Evolutionary conservation across 208 protist genomes (phyloP).

Genomic region (Leishmania tropica): DNA sequence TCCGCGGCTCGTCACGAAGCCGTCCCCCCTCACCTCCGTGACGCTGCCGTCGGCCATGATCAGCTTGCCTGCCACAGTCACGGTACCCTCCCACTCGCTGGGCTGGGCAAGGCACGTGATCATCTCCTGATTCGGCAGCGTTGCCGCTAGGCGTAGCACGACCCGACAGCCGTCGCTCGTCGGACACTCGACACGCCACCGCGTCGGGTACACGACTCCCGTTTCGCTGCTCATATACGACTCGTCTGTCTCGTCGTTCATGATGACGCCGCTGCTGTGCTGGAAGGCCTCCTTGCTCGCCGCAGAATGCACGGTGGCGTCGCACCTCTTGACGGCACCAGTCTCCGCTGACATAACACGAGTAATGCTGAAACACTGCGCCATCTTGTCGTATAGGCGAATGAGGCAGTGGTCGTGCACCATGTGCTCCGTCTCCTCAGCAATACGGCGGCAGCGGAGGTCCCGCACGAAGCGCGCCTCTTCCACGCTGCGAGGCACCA

Average conservation of each 20-base stretch:
- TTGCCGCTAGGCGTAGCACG: slow-evolving; percentile 38
- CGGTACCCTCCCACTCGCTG: slow-evolving; percentile 56
- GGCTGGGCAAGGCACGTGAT: slow-evolving; percentile 46
- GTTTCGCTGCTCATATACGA: slow-evolving; percentile 45
- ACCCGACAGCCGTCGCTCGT: slow-evolving; percentile 29
- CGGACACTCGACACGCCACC: slow-evolving; percentile 39
- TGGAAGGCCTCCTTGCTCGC: slow-evolving; percentile 33
- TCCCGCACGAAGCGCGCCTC: slow-evolving; percentile 40
- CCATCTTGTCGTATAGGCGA: slow-evolving; percentile 49
- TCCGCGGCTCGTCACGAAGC: slow-evolving; percentile 45
- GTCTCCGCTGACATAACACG: slow-evolving; percentile 22
- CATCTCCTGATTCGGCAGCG: slow-evolving; percentile 60
- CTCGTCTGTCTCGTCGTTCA: slow-evolving; percentile 26
- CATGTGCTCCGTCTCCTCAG: slow-evolving; percentile 26
- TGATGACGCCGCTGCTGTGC: slow-evolving; percentile 26
- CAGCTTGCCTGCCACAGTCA: slow-evolving; percentile 39
- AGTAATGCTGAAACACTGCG: slow-evolving; percentile 37
- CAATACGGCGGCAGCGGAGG: slow-evolving; percentile 27
- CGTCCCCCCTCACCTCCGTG: slow-evolving; percentile 41
- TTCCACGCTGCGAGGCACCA: slow-evolving; percentile 39
- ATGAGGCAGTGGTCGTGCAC: slow-evolving; percentile 48
- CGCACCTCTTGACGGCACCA: slow-evolving; percentile 10
- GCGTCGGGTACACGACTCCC: slow-evolving; percentile 42
- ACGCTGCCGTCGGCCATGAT: slow-evolving; percentile 35
- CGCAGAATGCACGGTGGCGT: slow-evolving; percentile 36